phyloP scores from a whole-genome alignment of 176 grass and related monocot species.

The Oryza coarctata region DNA sequence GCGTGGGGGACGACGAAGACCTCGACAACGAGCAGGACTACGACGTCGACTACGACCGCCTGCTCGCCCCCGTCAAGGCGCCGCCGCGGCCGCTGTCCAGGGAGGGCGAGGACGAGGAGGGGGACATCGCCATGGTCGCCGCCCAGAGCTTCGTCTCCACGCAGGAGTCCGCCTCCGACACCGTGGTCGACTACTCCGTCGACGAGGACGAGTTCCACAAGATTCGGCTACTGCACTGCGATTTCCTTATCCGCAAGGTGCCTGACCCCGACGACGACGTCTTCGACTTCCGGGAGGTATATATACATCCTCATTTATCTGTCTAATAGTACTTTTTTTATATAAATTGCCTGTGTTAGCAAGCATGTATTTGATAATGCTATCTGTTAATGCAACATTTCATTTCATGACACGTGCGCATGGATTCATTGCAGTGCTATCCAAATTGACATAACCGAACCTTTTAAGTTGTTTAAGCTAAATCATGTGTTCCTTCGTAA shows the following conservation, averaged over 20 bases:
- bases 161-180: constrained; percentile 66
- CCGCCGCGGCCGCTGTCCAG: background rate
- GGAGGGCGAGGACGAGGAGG: constrained; percentile 24
- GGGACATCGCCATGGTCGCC: constrained; percentile 67
- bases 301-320: background rate
- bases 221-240: constrained; percentile 72
- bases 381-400: background rate
- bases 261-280: constrained; percentile 80
- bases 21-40: constrained; percentile 93
- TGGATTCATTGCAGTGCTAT: background rate
- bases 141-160: constrained; percentile 76
- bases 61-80: constrained; percentile 43
- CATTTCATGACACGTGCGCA: constrained; percentile 14
- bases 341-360: background rate
- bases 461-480: background rate
- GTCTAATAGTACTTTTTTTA: background rate
- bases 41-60: constrained; percentile 93
- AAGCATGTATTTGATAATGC: background rate
- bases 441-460: background rate
- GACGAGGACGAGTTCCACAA: constrained; percentile 97
- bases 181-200: constrained; percentile 73
- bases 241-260: constrained; percentile 81
- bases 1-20: constrained; percentile 68
- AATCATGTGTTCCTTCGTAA: background rate
- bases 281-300: constrained; percentile 91